Evolutionary conservation across 1,284 basidiomycete species (phyloP).

Genomic region (Anthracocystis panici-leucophaei): DNA sequence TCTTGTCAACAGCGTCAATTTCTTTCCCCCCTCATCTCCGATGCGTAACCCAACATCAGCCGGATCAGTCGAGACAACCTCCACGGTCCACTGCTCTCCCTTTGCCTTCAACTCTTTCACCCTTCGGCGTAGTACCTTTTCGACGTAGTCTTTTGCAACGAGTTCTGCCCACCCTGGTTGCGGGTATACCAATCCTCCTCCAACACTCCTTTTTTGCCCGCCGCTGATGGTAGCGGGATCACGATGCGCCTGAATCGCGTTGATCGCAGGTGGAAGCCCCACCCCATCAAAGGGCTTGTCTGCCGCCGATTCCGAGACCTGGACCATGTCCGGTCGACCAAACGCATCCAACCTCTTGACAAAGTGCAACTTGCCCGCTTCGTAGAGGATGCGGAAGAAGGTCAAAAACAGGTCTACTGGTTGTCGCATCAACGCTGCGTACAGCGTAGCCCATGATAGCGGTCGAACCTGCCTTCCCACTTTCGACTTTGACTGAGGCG

Average conservation of each 20-base stretch:
- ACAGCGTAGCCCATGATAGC: slow-evolving; percentile 72
- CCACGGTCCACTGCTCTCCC: slow-evolving; percentile 16
- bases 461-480: slow-evolving; percentile 61
- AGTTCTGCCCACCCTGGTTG: slow-evolving; percentile 23
- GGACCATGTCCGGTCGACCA: slow-evolving; percentile 75
- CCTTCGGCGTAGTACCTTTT: not conserved
- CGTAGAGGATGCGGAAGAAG: slow-evolving; percentile 76
- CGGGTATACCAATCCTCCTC: slow-evolving; percentile 31
- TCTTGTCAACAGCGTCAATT: slow-evolving; percentile 71
- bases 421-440: slow-evolving; percentile 71
- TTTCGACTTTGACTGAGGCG: not conserved
- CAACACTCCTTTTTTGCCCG: not conserved
- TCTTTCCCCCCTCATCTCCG: not conserved
- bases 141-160: slow-evolving; percentile 25
- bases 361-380: slow-evolving; percentile 80
- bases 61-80: slow-evolving; percentile 28
- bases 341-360: slow-evolving; percentile 76
- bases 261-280: slow-evolving; percentile 44
- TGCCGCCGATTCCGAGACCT: slow-evolving; percentile 10
- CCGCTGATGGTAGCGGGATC: not conserved
- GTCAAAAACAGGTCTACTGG: slow-evolving; percentile 77
- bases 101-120: slow-evolving; percentile 17
- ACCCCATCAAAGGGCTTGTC: slow-evolving; percentile 17
- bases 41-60: slow-evolving; percentile 22
- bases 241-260: slow-evolving; percentile 48